Percentiles rank a stretch among this genome's conserved stretches.
Evolutionary conservation across 1,284 basidiomycete species (phyloP).

Genomic region (Rhizopogon parksii): DNA sequence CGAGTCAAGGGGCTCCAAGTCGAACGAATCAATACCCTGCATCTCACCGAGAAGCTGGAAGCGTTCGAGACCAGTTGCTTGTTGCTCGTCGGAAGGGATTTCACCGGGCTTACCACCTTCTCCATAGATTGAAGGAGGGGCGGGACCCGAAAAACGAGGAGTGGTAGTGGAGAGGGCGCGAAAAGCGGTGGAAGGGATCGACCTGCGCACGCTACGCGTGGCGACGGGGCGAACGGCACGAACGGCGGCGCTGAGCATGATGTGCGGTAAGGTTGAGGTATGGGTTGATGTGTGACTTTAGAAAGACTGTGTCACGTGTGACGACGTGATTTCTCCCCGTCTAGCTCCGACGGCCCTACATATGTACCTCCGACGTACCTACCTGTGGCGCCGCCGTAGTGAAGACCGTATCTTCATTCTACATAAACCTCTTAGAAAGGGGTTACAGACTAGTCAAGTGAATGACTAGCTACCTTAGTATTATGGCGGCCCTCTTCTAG

Average conservation of each 20-base stretch:
- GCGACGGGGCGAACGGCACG: conserved; percentile 33
- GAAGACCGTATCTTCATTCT: no score
- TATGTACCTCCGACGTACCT: no score
- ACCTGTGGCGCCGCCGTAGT: no score
- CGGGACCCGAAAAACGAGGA: conserved; percentile 46
- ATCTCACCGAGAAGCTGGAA: conserved; percentile 87
- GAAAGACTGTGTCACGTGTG: conserved; percentile 22
- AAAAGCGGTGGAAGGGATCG: conserved; percentile 26
- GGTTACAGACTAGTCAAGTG: no score
- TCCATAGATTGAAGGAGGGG: conserved; percentile 68
- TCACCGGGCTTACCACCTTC: conserved; percentile 69
- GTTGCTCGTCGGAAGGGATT: conserved; percentile 79
- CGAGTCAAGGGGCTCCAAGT: conserved; percentile 80
- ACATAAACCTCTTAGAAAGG: no score
- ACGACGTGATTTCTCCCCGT: conserved; percentile 14
- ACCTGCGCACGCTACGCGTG: conserved; percentile 27
- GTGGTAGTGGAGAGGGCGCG: conserved; percentile 55
- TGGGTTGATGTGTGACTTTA: conserved; percentile 18
- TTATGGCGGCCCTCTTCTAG: no score
- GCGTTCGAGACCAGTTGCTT: conserved; percentile 95
- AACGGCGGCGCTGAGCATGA: conserved; percentile 39
- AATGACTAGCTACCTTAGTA: no score
- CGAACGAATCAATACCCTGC: conserved; percentile 88
- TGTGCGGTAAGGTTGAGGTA: conserved; percentile 16
- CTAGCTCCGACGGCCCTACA: conserved; percentile 4